A percentile compares a stretch with the other conserved stretches of the same genome.
Evolutionary conservation across 2,329 filamentous ascomycete species (phyloP).

Genomic region (Claviceps sp.): DNA sequence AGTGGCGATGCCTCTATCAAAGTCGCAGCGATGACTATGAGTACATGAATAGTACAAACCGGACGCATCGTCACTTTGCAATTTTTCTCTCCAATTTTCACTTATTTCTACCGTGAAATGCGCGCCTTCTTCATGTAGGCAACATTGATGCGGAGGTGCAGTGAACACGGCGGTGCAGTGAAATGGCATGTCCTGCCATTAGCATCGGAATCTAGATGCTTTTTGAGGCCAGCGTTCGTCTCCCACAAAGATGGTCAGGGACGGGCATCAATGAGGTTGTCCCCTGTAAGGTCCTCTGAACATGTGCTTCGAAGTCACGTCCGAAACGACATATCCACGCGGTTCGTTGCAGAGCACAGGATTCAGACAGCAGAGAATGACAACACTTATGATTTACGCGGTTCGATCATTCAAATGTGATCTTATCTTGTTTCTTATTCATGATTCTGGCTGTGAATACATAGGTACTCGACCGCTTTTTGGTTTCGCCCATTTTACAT

Average conservation of each 20-base stretch:
- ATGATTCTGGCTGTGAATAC: no score
- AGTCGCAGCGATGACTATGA: conserved; percentile 29
- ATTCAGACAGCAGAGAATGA: no score
- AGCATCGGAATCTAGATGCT: not conserved
- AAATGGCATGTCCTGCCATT: not conserved
- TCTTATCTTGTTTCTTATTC: no score
- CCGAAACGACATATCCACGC: no score
- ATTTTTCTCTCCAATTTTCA: not conserved
- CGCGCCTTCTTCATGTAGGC: not conserved
- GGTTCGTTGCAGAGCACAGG: no score
- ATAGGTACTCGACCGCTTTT: no score
- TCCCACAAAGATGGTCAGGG: not conserved
- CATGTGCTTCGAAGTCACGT: no score
- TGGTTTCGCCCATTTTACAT: no score
- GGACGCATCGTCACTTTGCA: conserved; percentile 23
- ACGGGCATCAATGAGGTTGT: no score
- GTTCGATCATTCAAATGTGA: no score
- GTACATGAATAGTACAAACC: conserved; percentile 32
- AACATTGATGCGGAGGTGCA: not conserved
- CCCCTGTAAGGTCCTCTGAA: no score
- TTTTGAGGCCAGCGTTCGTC: not conserved
- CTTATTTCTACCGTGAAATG: not conserved
- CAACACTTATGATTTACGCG: no score
- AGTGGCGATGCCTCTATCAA: conserved; percentile 29
- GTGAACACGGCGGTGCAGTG: not conserved